Conservation (phyloP, 2,329 filamentous ascomycete genomes). For the Paecilomyces fulvus region DNA sequence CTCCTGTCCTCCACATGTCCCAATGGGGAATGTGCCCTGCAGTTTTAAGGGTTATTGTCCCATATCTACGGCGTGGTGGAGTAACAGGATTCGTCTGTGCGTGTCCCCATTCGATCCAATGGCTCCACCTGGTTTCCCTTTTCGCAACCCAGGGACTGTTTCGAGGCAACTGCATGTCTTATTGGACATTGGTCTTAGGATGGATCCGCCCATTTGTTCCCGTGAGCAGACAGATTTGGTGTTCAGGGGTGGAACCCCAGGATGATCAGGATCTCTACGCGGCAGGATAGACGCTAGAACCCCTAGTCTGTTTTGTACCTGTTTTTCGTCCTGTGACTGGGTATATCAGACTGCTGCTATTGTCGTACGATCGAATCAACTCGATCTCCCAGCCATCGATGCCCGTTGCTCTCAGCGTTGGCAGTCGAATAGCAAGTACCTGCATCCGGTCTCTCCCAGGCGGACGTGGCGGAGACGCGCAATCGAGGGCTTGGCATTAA, state of each 20-base stretch:
- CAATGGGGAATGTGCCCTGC: background rate
- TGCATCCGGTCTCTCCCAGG: conserved; percentile 2
- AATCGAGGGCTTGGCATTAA: conserved; percentile 30
- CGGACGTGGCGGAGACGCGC: conserved; percentile 27
- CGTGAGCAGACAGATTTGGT: background rate
- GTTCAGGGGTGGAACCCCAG: background rate
- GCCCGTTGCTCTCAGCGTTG: background rate
- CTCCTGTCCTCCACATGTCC: background rate
- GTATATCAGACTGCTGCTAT: background rate
- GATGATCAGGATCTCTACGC: background rate
- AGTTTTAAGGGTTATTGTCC: background rate
- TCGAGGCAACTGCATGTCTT: background rate
- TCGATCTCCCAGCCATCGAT: background rate
- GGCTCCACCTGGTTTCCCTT: background rate
- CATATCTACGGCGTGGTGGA: background rate
- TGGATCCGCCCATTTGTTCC: background rate
- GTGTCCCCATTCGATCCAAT: background rate
- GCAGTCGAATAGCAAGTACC: conserved; percentile 1
- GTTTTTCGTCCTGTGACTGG: background rate
- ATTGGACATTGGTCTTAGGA: background rate
- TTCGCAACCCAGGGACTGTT: background rate
- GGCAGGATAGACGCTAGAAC: no score
- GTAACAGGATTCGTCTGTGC: background rate
- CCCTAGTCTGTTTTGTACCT: background rate
- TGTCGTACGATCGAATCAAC: no score